Conservation (phyloP, 2,329 filamentous ascomycete genomes). For the Hymenoscyphus infarciens region DNA sequence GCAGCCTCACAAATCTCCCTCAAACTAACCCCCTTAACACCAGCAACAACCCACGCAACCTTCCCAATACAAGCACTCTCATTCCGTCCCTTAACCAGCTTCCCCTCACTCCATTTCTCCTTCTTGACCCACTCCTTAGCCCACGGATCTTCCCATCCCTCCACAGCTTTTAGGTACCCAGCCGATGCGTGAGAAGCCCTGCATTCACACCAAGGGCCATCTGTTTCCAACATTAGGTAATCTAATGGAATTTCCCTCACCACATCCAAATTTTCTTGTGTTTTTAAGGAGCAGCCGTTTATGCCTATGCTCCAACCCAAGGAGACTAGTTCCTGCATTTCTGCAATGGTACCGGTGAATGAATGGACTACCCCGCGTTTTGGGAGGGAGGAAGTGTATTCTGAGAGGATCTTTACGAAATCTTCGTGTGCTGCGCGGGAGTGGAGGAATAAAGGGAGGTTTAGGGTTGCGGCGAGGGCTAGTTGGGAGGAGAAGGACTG, state of each 20-base stretch:
- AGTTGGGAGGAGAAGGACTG: constrained; percentile 78
- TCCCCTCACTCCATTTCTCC: constrained; percentile 85
- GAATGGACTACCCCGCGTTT: constrained; percentile 85
- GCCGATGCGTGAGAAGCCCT: constrained; percentile 76
- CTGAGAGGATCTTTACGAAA: constrained; percentile 69
- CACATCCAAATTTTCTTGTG: constrained; percentile 81
- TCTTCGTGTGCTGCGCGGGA: constrained; percentile 82
- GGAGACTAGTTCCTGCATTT: constrained; percentile 76
- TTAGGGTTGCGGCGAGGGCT: constrained; percentile 44
- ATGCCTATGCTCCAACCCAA: constrained; percentile 88
- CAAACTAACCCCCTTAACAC: constrained; percentile 73
- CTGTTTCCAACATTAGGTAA: constrained; percentile 88
- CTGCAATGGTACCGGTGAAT: constrained; percentile 84
- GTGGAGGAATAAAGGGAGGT: constrained; percentile 87
- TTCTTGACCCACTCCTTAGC: constrained; percentile 76
- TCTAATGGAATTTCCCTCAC: constrained; percentile 76
- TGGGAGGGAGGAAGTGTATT: constrained; percentile 61
- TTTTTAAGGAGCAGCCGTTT: constrained; percentile 96
- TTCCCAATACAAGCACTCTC: constrained; percentile 84
- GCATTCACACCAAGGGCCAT: constrained; percentile 97
- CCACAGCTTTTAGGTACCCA: constrained; percentile 27
- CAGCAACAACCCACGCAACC: constrained; percentile 85
- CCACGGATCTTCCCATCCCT: constrained; percentile 41
- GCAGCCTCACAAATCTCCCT: constrained; percentile 83
- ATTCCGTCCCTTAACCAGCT: constrained; percentile 92